These are phyloP conservation scores for Phytophthora cryptogea DNA, from an alignment of 352 stramenopile species.

Conservation along the genomic window DNA sequence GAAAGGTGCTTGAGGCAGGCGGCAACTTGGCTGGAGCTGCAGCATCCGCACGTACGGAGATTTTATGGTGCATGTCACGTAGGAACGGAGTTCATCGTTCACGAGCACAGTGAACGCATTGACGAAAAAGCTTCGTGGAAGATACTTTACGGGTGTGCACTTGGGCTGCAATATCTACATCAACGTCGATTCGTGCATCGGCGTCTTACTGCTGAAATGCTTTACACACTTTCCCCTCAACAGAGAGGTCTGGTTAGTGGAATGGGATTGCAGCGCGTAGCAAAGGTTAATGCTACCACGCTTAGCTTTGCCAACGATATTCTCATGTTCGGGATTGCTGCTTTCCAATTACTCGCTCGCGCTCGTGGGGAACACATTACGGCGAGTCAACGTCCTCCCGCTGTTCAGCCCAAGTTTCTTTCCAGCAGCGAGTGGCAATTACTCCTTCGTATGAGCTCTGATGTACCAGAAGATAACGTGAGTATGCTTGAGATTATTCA, in stretches of 20 bases:
- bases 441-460: neutral
- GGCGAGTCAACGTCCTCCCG: neutral
- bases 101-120: neutral
- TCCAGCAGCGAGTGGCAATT: neutral
- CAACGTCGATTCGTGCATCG: slow-evolving; percentile 1
- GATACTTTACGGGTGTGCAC: neutral
- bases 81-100: slow-evolving; percentile 2
- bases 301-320: neutral
- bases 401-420: neutral
- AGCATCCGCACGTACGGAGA: slow-evolving; percentile 22
- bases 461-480: neutral
- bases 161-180: neutral
- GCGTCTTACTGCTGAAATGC: neutral
- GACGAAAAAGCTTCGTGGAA: neutral
- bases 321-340: neutral
- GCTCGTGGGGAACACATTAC: neutral
- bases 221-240: neutral
- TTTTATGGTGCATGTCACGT: slow-evolving; percentile 24
- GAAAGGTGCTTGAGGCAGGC: slow-evolving; percentile 3
- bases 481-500: slow-evolving; percentile 2
- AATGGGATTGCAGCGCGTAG: neutral
- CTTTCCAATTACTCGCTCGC: neutral
- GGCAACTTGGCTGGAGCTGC: slow-evolving; percentile 5
- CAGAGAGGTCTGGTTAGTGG: neutral
- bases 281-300: neutral